Percentiles rank a stretch among this genome's conserved stretches.
These are phyloP conservation scores for Crotalaria pallida DNA, from an alignment of 306 rosid genomes.

Conservation along the genomic window DNA sequence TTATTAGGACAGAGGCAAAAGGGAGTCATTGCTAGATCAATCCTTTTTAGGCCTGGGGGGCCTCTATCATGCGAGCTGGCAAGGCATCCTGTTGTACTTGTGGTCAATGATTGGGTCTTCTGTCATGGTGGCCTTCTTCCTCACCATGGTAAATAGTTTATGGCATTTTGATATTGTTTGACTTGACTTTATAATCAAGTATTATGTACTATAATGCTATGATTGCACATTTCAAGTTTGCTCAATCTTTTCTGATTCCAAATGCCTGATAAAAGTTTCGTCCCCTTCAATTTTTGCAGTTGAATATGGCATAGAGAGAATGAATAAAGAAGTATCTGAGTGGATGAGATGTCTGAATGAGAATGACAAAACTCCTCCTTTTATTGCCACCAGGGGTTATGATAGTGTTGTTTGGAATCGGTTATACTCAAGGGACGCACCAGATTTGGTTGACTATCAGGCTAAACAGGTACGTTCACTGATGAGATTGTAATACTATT, in stretches of 20 bases:
- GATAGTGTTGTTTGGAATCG: slow-evolving; percentile 98
- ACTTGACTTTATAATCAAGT: background rate
- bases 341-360: slow-evolving; percentile 76
- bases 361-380: slow-evolving; percentile 46
- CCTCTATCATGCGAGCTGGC: slow-evolving; percentile 73
- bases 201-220: background rate
- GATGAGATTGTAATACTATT: background rate
- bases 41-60: slow-evolving; percentile 86
- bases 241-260: slow-evolving; percentile 18
- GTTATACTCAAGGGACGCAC: slow-evolving; percentile 71
- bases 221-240: slow-evolving; percentile 15
- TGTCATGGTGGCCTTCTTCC: slow-evolving; percentile 99
- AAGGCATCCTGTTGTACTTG: slow-evolving; percentile 70
- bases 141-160: slow-evolving; percentile 71
- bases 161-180: background rate
- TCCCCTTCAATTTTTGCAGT: slow-evolving; percentile 38
- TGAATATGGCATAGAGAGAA: slow-evolving; percentile 76
- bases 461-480: slow-evolving; percentile 50
- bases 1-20: slow-evolving; percentile 92
- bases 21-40: slow-evolving; percentile 81
- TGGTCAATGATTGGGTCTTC: slow-evolving; percentile 95
- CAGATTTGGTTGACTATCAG: slow-evolving; percentile 55
- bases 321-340: slow-evolving; percentile 78
- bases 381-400: slow-evolving; percentile 84
- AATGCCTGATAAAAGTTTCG: slow-evolving; percentile 26